phyloP scores from a whole-genome alignment of 2,329 filamentous ascomycete genomes.

The Chaetomiaceae sp. region DNA sequence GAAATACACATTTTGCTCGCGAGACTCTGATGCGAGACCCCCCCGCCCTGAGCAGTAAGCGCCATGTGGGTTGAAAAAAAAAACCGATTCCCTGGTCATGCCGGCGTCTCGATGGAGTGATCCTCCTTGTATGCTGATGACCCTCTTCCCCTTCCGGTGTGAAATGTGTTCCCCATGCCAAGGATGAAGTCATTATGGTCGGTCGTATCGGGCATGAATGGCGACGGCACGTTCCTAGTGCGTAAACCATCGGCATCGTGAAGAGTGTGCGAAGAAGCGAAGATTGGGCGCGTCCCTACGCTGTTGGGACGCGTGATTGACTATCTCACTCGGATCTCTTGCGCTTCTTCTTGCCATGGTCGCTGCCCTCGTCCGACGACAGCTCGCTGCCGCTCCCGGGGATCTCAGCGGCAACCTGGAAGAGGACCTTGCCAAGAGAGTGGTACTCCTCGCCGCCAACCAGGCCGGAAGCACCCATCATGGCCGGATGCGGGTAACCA shows the following conservation, averaged over 20 bases:
- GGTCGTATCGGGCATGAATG: conserved; percentile 39
- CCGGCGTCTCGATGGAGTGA: conserved; percentile 17
- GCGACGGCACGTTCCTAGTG: conserved; percentile 28
- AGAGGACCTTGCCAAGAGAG: conserved; percentile 71
- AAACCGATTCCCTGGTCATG: conserved; percentile 13
- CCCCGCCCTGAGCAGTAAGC: conserved; percentile 1
- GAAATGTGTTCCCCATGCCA: conserved; percentile 16
- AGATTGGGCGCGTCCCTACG: conserved; percentile 13
- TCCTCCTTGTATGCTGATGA: conserved; percentile 20
- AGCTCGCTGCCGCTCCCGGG: conserved; percentile 62
- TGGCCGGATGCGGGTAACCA: conserved; percentile 37
- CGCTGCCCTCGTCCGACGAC: conserved; percentile 51
- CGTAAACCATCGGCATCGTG: conserved; percentile 28
- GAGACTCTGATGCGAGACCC: not conserved
- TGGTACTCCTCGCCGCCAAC: conserved; percentile 57
- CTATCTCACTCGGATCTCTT: conserved; percentile 57
- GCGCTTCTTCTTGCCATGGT: conserved; percentile 68
- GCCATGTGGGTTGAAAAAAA: conserved; percentile 11
- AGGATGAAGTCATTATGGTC: conserved; percentile 36
- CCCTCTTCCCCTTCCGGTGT: conserved; percentile 1
- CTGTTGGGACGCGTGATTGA: not conserved
- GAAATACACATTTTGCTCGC: conserved; percentile 18
- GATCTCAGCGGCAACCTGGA: conserved; percentile 71
- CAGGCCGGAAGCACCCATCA: conserved; percentile 39
- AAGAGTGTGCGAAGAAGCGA: conserved; percentile 32